Conservation (phyloP, 345 rosid species). For the Lumnitzera littorea region DNA sequence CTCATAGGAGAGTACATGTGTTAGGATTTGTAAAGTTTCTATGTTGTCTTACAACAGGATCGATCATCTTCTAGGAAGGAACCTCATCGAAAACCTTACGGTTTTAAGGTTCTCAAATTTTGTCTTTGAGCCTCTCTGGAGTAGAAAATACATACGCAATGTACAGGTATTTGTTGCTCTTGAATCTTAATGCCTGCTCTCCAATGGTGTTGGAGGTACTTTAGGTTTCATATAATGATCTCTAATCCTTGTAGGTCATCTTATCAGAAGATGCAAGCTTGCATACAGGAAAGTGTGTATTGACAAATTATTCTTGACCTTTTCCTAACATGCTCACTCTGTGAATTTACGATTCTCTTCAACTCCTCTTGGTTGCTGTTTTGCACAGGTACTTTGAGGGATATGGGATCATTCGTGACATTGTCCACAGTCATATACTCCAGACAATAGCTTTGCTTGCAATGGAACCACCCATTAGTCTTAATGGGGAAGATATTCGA, state of each 20-base stretch:
- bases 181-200: too few relatives aligned
- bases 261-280: slow-evolving; percentile 48
- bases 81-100: slow-evolving; percentile 70
- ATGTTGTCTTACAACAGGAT: slow-evolving; percentile 39
- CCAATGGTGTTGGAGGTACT: too few relatives aligned
- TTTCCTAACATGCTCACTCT: not conserved
- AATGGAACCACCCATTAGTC: slow-evolving; percentile 81
- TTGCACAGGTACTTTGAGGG: slow-evolving; percentile 60
- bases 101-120: slow-evolving; percentile 69
- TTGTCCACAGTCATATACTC: slow-evolving; percentile 68
- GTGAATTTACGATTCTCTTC: not conserved
- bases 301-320: not conserved
- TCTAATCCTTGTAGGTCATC: slow-evolving; percentile 38
- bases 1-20: not conserved
- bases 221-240: not conserved
- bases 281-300: slow-evolving; percentile 41
- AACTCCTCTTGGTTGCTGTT: not conserved
- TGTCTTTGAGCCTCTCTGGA: slow-evolving; percentile 77
- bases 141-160: slow-evolving; percentile 51
- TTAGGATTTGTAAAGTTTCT: not conserved
- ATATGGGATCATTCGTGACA: slow-evolving; percentile 67
- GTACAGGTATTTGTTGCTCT: slow-evolving; percentile 35
- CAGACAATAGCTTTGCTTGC: slow-evolving; percentile 75
- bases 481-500: slow-evolving; percentile 74
- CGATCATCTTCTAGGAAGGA: slow-evolving; percentile 69